Evolutionary conservation across 192 early-diverging fungal genomes (phyloP).

Genomic region (Umbelopsis isabellina): DNA sequence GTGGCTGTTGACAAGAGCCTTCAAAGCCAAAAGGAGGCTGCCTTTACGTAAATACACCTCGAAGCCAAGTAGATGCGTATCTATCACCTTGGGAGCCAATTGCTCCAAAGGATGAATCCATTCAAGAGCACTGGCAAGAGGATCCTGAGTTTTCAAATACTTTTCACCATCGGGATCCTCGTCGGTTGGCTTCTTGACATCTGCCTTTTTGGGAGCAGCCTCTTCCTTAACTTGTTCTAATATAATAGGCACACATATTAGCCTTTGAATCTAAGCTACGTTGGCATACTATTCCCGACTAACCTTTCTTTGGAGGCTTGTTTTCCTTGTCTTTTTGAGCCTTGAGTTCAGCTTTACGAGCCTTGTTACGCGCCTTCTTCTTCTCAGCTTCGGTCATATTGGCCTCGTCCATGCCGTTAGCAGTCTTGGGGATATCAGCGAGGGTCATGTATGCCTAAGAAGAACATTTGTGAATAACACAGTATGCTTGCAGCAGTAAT

Average conservation of each 20-base stretch:
- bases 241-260: neutral
- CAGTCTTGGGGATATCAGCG: conserved; percentile 59
- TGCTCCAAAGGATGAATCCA: conserved; percentile 75
- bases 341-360: conserved; percentile 75
- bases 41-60: conserved; percentile 71
- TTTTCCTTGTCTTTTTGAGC: conserved; percentile 53
- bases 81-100: conserved; percentile 54
- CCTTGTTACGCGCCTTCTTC: conserved; percentile 79
- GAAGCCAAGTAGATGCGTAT: conserved; percentile 65
- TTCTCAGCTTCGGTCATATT: conserved; percentile 72
- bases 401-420: conserved; percentile 53
- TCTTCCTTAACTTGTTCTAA: conserved; percentile 45
- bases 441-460: conserved; percentile 51
- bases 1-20: conserved; percentile 54
- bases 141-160: conserved; percentile 59
- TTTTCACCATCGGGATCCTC: conserved; percentile 76
- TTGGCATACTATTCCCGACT: neutral
- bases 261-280: neutral
- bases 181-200: conserved; percentile 52
- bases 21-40: conserved; percentile 70
- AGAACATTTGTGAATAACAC: neutral
- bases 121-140: conserved; percentile 75
- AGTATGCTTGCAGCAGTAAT: conserved; percentile 12
- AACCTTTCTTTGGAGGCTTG: conserved; percentile 45
- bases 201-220: conserved; percentile 47